Conservation (phyloP, 208 protist species). For the Balamuthia mandrillaris region DNA sequence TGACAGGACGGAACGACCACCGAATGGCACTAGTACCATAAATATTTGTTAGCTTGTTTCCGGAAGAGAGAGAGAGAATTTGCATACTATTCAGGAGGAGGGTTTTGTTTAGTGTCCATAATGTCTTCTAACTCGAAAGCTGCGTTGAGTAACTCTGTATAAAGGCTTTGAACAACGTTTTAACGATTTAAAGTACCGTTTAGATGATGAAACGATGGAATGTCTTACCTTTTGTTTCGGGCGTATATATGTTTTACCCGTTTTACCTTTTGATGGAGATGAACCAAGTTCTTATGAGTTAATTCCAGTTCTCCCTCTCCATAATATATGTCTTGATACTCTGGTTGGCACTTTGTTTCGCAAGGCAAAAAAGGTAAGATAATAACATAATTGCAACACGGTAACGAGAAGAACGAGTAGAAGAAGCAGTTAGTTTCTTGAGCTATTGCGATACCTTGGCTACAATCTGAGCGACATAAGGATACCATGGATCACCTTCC, state of each 20-base stretch:
- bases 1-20: neutral
- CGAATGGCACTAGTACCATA: neutral
- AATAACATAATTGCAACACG: neutral
- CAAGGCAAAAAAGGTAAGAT: neutral
- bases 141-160: constrained; percentile 11
- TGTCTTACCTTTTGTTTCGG: neutral
- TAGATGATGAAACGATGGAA: neutral
- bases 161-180: neutral
- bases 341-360: constrained; percentile 3
- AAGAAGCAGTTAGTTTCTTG: neutral
- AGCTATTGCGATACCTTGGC: neutral
- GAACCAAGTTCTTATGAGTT: constrained; percentile 3
- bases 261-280: constrained; percentile 3
- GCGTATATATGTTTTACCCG: neutral
- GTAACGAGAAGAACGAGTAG: neutral
- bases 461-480: neutral
- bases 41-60: neutral
- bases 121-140: constrained; percentile 14
- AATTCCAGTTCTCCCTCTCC: constrained; percentile 13
- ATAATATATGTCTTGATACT: constrained; percentile 9
- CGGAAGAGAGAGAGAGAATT: neutral
- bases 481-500: constrained; percentile 8
- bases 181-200: neutral
- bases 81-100: neutral
- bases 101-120: neutral